phyloP scores from a whole-genome alignment of 441 rosid genomes.

The Populus hybrid region DNA sequence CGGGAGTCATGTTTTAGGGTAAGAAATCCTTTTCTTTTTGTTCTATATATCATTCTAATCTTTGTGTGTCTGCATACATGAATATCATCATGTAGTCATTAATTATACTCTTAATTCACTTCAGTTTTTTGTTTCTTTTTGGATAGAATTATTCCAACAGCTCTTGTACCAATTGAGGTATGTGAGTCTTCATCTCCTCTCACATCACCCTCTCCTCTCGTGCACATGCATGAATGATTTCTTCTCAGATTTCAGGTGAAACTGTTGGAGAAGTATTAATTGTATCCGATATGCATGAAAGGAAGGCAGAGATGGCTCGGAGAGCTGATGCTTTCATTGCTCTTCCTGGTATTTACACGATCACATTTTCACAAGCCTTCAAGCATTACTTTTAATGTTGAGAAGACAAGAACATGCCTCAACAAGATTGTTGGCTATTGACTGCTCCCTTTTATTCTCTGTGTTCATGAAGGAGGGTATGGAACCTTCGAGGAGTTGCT shows the following conservation, averaged over 20 bases:
- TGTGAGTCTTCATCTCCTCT: background rate
- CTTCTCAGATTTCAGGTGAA: constrained; percentile 31
- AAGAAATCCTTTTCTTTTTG: background rate
- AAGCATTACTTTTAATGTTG: background rate
- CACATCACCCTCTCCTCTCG: background rate
- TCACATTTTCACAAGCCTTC: background rate
- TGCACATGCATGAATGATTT: background rate
- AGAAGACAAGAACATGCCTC: background rate
- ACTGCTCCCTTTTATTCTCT: background rate
- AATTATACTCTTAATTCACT: background rate
- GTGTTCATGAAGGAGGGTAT: constrained; percentile 37
- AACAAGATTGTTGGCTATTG: background rate
- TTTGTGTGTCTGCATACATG: no score
- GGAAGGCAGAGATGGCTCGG: constrained; percentile 45
- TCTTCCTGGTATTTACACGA: constrained; percentile 33
- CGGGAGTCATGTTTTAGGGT: constrained; percentile 55
- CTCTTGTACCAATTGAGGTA: constrained; percentile 46
- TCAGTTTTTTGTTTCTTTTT: background rate
- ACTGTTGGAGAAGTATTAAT: constrained; percentile 32
- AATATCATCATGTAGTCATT: background rate
- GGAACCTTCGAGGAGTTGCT: constrained; percentile 54
- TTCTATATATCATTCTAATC: no score
- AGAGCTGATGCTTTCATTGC: constrained; percentile 46
- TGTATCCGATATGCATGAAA: constrained; percentile 45
- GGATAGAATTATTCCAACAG: constrained; percentile 36